Conservation (phyloP, 305 asterid genomes). For the Plantago rigida region DNA sequence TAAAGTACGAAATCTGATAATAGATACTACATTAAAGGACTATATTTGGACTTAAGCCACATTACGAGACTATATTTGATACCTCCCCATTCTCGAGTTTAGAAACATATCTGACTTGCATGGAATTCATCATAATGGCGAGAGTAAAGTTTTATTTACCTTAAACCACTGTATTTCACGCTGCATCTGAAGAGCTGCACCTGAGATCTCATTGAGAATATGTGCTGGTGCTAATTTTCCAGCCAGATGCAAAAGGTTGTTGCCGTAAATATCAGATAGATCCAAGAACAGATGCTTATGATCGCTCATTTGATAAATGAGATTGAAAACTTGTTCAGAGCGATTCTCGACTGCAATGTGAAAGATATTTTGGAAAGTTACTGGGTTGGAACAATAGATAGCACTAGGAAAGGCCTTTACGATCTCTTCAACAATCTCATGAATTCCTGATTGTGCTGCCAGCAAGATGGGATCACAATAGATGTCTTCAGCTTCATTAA, state of each 20-base stretch:
- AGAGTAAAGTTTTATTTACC: background rate
- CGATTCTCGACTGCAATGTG: slow-evolving; percentile 23
- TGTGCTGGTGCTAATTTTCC: slow-evolving; percentile 15
- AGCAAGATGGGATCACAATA: background rate
- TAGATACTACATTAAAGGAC: no score
- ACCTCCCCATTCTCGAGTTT: no score
- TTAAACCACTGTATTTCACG: slow-evolving; percentile 26
- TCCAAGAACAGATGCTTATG: background rate
- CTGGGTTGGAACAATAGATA: background rate
- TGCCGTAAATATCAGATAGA: background rate
- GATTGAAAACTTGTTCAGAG: slow-evolving; percentile 16
- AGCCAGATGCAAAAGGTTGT: slow-evolving; percentile 19
- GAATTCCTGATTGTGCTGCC: slow-evolving; percentile 19
- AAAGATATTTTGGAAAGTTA: background rate
- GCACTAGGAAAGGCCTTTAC: slow-evolving; percentile 17
- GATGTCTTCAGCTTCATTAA: background rate
- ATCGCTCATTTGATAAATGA: slow-evolving; percentile 20
- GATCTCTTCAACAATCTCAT: slow-evolving; percentile 20
- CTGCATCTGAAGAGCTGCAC: slow-evolving; percentile 29
- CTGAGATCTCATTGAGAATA: slow-evolving; percentile 15
- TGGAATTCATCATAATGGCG: no score
- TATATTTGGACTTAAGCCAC: no score
- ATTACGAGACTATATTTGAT: no score
- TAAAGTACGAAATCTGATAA: no score
- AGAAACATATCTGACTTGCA: background rate